Evolutionary conservation across 345 rosid species (phyloP).

Genomic region (Linum tenue): DNA sequence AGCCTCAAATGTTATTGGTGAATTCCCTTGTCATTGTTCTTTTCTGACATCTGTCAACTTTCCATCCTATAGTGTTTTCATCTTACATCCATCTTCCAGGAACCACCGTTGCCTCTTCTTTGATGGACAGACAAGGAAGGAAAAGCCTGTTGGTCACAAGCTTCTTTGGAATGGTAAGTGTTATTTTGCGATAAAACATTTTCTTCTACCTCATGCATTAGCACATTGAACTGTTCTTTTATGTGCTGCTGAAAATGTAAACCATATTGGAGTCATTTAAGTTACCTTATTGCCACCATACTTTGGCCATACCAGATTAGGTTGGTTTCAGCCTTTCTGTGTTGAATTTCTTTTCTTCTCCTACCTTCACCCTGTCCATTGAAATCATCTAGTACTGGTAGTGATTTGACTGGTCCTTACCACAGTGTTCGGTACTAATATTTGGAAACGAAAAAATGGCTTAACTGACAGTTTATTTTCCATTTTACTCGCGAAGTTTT

Average conservation of each 20-base stretch:
- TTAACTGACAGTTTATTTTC: not conserved
- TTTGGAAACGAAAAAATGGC: not conserved
- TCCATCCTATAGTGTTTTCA: not conserved
- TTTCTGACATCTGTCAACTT: not conserved
- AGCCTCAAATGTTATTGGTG: constrained; percentile 93
- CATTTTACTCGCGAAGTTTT: too few species aligned
- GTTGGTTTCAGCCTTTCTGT: too few species aligned
- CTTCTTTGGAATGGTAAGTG: constrained; percentile 81
- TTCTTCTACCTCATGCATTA: not conserved
- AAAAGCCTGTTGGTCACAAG: constrained; percentile 83
- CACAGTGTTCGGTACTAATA: too few species aligned
- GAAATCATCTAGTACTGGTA: too few species aligned
- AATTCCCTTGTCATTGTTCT: constrained; percentile 2
- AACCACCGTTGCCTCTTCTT: constrained; percentile 86
- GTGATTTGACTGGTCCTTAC: too few species aligned
- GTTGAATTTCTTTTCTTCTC: too few species aligned
- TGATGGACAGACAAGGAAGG: constrained; percentile 97
- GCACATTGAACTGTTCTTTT: not conserved
- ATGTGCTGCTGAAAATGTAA: not conserved
- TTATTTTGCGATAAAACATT: not conserved
- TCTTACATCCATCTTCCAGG: constrained; percentile 35
- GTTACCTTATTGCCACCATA: constrained; percentile 2
- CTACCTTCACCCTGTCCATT: too few species aligned
- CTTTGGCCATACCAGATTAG: constrained; percentile 1
- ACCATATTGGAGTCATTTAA: not conserved